Evolutionary conservation across 495 filamentous ascomycete genomes (phyloP), one percentile per base, ranked within the genome.

Genomic region (Schizothecium vesticola): DNA sequence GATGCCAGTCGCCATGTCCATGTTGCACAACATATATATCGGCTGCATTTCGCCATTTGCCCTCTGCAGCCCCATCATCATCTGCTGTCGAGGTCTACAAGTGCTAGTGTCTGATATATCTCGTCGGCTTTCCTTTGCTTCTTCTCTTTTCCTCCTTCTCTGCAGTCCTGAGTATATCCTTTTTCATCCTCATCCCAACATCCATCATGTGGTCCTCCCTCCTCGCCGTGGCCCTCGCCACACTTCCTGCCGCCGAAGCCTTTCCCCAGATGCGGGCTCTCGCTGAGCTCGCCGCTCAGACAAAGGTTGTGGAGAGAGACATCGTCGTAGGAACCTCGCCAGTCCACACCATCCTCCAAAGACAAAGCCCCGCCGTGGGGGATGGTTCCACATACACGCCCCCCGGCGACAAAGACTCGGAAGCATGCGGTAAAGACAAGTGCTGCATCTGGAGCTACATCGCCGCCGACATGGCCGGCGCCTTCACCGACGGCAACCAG

Each of bases 361-460:
- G 33, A 24, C 24, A 21, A 43, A 29, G 21, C 10, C 56, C 29
- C 0, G 61, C 28, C 7, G 43, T 31, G 3, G 33, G 16, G 3
- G 61, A 51, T n/a, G 43, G 43, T 8, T 21, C 63, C 12, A 31
- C 51, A 28, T 65, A 65, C 63, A 65, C 10, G 3, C 5, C 63
- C 16, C 63, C 63, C 24, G 63, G 63, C 3, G 36, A 16, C 9
- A 31, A 28, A 12, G 63, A 36, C 23, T 65, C 63, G 26, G 63
- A 65, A 10, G 51, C 63, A 12, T 65, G 63, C 63, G 5, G 26
- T 10, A 58, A 56, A 24, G 63, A 65, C 63, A 65, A 23, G 24
- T 65, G 63, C 63, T 65, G 63, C 55, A 58, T 65, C 55, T 65
- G 63, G 63, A 58, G 63, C 26, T 58, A 65, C 55, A 65, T 65